These are phyloP conservation scores for Xylariaceae sp. DNA, from an alignment of 2,329 filamentous ascomycete species.

Conservation along the genomic window DNA sequence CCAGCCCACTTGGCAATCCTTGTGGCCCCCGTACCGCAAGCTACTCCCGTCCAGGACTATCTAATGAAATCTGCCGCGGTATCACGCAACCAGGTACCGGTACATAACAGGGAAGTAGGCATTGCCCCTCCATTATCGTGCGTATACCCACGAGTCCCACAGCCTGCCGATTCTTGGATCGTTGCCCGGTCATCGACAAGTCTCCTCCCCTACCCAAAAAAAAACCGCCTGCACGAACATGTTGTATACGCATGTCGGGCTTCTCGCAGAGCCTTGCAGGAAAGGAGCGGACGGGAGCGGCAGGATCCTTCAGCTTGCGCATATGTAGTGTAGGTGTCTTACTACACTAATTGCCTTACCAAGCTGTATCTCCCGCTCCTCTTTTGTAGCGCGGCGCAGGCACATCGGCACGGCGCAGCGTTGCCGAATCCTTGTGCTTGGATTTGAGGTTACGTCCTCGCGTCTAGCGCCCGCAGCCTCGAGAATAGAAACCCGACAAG, in stretches of 20 bases:
- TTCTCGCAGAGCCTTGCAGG: constrained; percentile 12
- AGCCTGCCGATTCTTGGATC: constrained; percentile 13
- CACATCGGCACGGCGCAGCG: constrained; percentile 20
- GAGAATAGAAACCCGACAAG: constrained; percentile 10
- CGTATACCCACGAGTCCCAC: not conserved
- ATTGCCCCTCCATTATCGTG: constrained; percentile 6
- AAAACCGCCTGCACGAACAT: not conserved
- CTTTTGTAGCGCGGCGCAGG: constrained; percentile 19
- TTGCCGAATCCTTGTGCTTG: constrained; percentile 26
- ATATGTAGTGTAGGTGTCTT: not conserved
- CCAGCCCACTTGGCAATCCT: constrained; percentile 17
- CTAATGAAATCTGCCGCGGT: constrained; percentile 26
- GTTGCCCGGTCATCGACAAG: constrained; percentile 8
- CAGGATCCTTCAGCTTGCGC: constrained; percentile 17
- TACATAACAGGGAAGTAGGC: not conserved
- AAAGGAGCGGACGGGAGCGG: constrained; percentile 11
- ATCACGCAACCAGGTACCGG: not conserved
- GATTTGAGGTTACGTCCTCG: constrained; percentile 30
- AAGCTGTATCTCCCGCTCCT: not conserved
- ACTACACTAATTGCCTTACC: no score
- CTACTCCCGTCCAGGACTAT: constrained; percentile 12
- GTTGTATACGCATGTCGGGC: not conserved
- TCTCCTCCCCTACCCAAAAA: constrained; percentile 3
- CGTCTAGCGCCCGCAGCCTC: constrained; percentile 17
- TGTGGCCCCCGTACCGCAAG: constrained; percentile 17